These are phyloP conservation scores for Melastoma malabathricum DNA, from an alignment of 345 rosid species.

Conservation along the genomic window DNA sequence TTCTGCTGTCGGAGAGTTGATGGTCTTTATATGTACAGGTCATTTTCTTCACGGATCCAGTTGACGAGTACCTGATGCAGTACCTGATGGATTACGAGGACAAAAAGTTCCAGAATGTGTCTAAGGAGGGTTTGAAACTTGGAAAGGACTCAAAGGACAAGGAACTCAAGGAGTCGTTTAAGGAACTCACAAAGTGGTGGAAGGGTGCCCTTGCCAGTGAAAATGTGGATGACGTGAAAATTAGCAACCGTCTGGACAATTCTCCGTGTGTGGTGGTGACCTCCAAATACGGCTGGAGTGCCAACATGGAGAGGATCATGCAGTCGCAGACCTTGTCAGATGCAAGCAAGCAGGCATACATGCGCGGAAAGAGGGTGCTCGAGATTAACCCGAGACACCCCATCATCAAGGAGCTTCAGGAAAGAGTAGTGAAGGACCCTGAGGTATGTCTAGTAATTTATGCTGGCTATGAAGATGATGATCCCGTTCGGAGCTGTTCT, in stretches of 20 bases:
- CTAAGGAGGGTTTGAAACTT: slow-evolving; percentile 82
- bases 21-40: slow-evolving; percentile 35
- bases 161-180: slow-evolving; percentile 86
- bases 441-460: slow-evolving; percentile 35
- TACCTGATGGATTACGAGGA: slow-evolving; percentile 96
- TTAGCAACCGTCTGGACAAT: slow-evolving; percentile 79
- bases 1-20: not conserved
- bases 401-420: slow-evolving; percentile 84
- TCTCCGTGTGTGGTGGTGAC: slow-evolving; percentile 95
- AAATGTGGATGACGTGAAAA: slow-evolving; percentile 85
- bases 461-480: no score
- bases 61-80: slow-evolving; percentile 96
- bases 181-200: slow-evolving; percentile 97
- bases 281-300: slow-evolving; percentile 92
- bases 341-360: slow-evolving; percentile 81
- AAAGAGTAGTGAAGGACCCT: slow-evolving; percentile 60
- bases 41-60: slow-evolving; percentile 94
- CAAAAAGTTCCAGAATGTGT: slow-evolving; percentile 88
- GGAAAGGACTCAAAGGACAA: slow-evolving; percentile 66
- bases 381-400: slow-evolving; percentile 97
- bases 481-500: not conserved
- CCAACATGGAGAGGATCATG: slow-evolving; percentile 98
- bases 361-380: slow-evolving; percentile 90
- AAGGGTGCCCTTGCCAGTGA: slow-evolving; percentile 57
- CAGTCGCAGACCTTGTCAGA: slow-evolving; percentile 90